These are phyloP conservation scores for Carex myosuroides DNA, from an alignment of 176 grass and related monocot species.

Conservation along the genomic window DNA sequence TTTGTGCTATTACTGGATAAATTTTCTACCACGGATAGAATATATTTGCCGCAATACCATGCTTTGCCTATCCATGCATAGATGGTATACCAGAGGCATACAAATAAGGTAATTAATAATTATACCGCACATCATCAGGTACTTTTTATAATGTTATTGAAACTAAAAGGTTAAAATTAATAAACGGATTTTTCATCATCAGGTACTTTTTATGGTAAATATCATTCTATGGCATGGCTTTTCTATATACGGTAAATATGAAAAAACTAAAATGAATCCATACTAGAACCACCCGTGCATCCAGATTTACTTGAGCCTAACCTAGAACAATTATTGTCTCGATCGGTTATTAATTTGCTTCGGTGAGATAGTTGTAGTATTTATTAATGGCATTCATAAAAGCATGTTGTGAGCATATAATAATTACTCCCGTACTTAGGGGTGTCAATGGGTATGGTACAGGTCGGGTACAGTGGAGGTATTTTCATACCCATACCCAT, in stretches of 20 bases:
- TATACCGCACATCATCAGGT: not conserved
- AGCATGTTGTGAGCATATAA: not conserved
- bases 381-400: constrained; percentile 6
- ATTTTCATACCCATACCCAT: no score
- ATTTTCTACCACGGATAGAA: not conserved
- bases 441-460: no score
- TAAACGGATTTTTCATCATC: not conserved
- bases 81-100: not conserved
- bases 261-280: not conserved
- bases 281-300: not conserved
- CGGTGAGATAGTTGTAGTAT: not conserved
- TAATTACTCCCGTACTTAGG: not conserved
- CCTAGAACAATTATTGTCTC: no score
- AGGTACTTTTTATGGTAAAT: no score
- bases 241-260: not conserved
- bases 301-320: not conserved
- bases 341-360: not conserved
- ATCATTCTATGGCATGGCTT: not conserved
- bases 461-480: no score
- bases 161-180: not conserved
- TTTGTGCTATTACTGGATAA: not conserved
- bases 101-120: not conserved
- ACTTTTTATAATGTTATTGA: not conserved
- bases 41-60: no score
- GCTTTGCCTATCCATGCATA: not conserved